Conservation (phyloP, 106 monocot species). For the Acorus calamus region DNA sequence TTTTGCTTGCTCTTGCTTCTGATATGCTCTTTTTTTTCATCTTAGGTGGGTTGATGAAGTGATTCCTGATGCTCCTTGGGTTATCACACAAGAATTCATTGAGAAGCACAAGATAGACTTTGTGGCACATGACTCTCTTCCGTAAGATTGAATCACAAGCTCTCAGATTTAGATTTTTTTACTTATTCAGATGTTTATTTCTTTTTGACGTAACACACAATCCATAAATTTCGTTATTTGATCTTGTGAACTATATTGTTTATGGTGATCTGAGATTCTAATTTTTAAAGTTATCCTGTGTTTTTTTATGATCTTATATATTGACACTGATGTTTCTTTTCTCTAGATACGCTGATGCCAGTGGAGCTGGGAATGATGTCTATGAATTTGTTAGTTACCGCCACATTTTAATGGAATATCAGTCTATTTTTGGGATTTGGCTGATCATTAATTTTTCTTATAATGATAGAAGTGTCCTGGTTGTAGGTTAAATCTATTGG, state of each 20-base stretch:
- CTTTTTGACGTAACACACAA: too few relatives aligned
- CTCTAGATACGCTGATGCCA: constrained; percentile 77
- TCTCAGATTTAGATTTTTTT: too few relatives aligned
- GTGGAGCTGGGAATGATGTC: constrained; percentile 78
- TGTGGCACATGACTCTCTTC: constrained; percentile 75
- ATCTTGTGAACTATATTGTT: too few relatives aligned
- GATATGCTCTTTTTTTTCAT: neutral
- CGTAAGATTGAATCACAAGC: constrained; percentile 24
- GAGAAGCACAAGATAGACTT: constrained; percentile 72
- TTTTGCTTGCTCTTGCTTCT: neutral
- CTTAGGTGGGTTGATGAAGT: constrained; percentile 87
- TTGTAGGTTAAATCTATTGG: constrained; percentile 64
- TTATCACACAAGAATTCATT: constrained; percentile 64
- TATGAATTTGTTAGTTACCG: constrained; percentile 68
- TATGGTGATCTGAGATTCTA: neutral
- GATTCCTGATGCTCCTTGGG: constrained; percentile 84
- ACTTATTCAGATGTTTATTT: too few relatives aligned
- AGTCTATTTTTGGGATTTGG: neutral
- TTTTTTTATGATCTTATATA: neutral
- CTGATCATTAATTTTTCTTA: neutral
- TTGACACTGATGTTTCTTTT: neutral
- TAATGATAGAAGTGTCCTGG: neutral
- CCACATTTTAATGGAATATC: neutral
- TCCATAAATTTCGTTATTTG: too few relatives aligned
- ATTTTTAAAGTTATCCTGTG: neutral